Evolutionary conservation across 106 monocot genomes (phyloP).

Genomic region (Dendrobium catenatum): DNA sequence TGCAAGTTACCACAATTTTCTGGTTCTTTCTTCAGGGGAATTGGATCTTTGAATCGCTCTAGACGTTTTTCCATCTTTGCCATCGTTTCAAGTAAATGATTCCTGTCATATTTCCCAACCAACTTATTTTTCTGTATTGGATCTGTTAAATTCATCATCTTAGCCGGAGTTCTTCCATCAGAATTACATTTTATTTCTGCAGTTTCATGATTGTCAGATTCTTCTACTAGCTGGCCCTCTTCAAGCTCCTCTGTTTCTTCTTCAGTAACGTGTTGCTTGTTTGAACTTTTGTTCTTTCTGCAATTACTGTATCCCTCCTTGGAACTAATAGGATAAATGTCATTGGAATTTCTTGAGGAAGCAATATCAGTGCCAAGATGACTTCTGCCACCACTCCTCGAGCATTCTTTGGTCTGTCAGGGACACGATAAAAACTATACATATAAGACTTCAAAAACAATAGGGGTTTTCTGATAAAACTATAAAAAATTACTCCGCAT

Average conservation of each 20-base stretch:
- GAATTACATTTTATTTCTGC: background rate
- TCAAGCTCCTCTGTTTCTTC: constrained; percentile 33
- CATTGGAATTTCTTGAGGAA: background rate
- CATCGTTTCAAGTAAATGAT: constrained; percentile 36
- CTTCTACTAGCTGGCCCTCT: constrained; percentile 48
- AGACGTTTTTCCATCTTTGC: constrained; percentile 52
- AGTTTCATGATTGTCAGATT: constrained; percentile 14
- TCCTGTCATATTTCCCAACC: constrained; percentile 15
- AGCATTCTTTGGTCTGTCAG: background rate
- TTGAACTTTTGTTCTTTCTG: too few relatives aligned
- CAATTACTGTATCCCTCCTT: too few relatives aligned
- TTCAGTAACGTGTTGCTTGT: background rate
- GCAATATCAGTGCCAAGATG: background rate
- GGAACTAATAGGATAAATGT: too few relatives aligned
- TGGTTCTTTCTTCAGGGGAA: constrained; percentile 15
- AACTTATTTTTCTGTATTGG: constrained; percentile 1
- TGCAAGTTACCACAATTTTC: constrained; percentile 5
- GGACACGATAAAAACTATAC: background rate
- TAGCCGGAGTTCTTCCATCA: background rate
- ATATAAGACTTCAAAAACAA: background rate
- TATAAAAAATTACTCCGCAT: too few relatives aligned
- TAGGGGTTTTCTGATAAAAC: background rate
- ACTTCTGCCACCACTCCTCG: background rate
- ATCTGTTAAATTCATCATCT: constrained; percentile 8
- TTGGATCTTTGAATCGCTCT: constrained; percentile 48